Percentiles rank a stretch among this genome's conserved stretches.
These are phyloP conservation scores for Populus hybrid DNA, from an alignment of 441 rosid genomes.

Conservation along the genomic window DNA sequence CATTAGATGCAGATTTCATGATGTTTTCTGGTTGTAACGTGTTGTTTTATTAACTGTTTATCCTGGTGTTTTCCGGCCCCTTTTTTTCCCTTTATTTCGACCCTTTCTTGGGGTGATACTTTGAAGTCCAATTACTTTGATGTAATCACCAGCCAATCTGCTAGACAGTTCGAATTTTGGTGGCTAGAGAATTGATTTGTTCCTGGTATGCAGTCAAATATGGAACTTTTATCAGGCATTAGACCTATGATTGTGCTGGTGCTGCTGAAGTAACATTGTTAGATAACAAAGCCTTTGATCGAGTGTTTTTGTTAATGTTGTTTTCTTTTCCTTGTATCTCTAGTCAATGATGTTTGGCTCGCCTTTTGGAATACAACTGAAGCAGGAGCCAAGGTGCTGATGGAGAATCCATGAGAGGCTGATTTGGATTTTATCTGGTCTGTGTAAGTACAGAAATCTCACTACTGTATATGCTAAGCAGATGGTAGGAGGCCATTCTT, in stretches of 20 bases:
- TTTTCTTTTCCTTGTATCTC: slow-evolving; percentile 12
- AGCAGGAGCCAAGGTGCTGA: slow-evolving; percentile 91
- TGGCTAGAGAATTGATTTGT: background rate
- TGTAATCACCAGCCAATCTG: background rate
- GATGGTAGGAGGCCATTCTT: slow-evolving; percentile 39
- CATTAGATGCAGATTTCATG: background rate
- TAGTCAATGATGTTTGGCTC: slow-evolving; percentile 57
- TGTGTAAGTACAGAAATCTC: slow-evolving; percentile 34
- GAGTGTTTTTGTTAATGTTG: background rate
- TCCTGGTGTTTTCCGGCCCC: background rate
- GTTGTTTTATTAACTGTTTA: background rate
- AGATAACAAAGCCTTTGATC: background rate
- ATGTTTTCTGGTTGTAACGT: background rate
- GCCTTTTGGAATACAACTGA: slow-evolving; percentile 55
- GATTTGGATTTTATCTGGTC: slow-evolving; percentile 30
- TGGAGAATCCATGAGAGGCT: slow-evolving; percentile 18
- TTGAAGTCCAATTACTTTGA: background rate
- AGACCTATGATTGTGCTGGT: background rate
- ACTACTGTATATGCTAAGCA: slow-evolving; percentile 48
- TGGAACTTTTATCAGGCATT: background rate
- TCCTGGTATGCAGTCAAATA: background rate
- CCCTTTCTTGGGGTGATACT: background rate
- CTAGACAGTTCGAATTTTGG: background rate
- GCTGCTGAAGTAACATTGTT: background rate
- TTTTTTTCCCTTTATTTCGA: no score